Evolutionary conservation across 768 basidiomycete genomes (phyloP), one percentile per base, ranked within the genome.

Genomic region (Terana coerulea): DNA sequence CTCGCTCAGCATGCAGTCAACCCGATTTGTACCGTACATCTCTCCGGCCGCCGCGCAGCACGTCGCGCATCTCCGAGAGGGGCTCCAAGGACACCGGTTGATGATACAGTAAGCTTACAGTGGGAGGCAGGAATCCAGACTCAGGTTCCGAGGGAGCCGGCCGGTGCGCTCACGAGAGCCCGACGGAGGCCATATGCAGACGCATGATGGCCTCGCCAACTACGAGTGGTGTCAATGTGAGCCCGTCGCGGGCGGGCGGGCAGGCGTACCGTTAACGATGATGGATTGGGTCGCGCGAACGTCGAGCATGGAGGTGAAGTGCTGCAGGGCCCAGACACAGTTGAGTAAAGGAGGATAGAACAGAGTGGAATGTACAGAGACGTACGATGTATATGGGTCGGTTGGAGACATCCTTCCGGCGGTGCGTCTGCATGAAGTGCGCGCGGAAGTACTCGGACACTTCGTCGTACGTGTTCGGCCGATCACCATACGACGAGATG

Each of bases 401-500:
- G 35, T 82, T 78, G 59, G 86, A 85, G 59, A 89, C 83, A 57
- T 91, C 89, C 53, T 88, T 91, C 56, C 79, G 78, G 59, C 83
- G 72, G 64, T 91, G 88, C 15, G 88, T 84, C 66, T 92, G 88
- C 53, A 88, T 70, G 70, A 93, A 93, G 60, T 92, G 91, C 30
- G 88, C 85, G 9, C 87, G 84, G 79, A 93, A 92, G 69, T 92
- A 92, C 61, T 86, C 82, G 36, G 89, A 81, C 19, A 89, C 87
- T 4, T 84, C 81, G 52, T 91, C 86, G 60, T 84, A 90, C 60
- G 85, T 86, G 63, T 92, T 91, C n/a, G 79, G 68, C 34, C 89
- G 81, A 56, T 88, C 83, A 24, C 85, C 86, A 56, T 84, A 91
- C 5, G 89, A 91, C 29, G 89, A 81, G 60, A 91, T 91, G 64